phyloP scores from a whole-genome alignment of 176 grass and related monocot genomes.

The Lolium multiflorum region DNA sequence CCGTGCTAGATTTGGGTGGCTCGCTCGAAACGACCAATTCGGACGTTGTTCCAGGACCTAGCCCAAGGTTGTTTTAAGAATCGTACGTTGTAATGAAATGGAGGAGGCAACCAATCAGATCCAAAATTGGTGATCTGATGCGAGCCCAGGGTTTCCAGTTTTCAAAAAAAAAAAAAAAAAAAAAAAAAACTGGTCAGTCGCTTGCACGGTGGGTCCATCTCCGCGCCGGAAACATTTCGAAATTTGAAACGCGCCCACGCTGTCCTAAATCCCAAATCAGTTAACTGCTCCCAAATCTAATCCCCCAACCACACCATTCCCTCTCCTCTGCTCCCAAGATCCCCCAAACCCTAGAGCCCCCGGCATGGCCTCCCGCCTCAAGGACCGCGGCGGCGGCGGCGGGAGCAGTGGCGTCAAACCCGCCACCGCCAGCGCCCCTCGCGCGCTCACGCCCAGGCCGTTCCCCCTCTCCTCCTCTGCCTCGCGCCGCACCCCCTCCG shows the following conservation, averaged over 20 bases:
- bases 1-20: too few species aligned
- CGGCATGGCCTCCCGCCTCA: conserved; percentile 74
- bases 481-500: conserved; percentile 41
- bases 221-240: conserved; percentile 44
- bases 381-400: conserved; percentile 69
- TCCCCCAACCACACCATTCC: conserved; percentile 4
- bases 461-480: conserved; percentile 38
- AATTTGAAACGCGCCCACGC: conserved; percentile 40
- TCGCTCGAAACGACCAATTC: too few species aligned
- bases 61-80: too few species aligned
- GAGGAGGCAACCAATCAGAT: too few species aligned
- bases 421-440: conserved; percentile 33
- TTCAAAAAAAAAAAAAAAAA: too few species aligned
- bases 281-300: conserved; percentile 10
- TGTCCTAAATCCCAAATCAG: conserved; percentile 19
- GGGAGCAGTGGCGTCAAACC: conserved; percentile 31
- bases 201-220: too few species aligned
- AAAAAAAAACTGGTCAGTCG: too few species aligned
- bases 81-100: too few species aligned
- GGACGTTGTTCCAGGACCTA: too few species aligned
- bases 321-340: neutral
- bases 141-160: too few species aligned
- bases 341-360: conserved; percentile 53
- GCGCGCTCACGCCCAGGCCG: conserved; percentile 53
- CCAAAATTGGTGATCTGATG: too few species aligned